These are phyloP conservation scores for Raffaelea ambrosiae DNA, from an alignment of 2,329 filamentous ascomycete genomes.

Conservation along the genomic window DNA sequence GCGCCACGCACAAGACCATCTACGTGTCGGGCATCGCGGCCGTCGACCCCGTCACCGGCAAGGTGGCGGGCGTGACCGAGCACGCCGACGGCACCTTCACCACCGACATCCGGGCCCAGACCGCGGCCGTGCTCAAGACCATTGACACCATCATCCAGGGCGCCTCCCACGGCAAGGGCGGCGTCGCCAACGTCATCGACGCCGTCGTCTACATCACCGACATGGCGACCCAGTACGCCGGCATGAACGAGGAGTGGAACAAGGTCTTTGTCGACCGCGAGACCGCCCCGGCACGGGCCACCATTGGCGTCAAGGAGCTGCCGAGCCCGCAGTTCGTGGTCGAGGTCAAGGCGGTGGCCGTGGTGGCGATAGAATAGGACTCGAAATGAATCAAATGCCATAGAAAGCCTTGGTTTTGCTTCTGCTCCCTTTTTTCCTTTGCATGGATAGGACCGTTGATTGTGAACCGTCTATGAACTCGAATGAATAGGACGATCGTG, in stretches of 20 bases:
- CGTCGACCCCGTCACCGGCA: conserved; percentile 22
- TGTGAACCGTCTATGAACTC: no score
- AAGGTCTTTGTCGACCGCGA: conserved; percentile 28
- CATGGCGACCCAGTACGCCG: conserved; percentile 31
- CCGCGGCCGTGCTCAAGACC: conserved; percentile 26
- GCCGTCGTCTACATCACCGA: conserved; percentile 31
- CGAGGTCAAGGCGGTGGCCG: conserved; percentile 22
- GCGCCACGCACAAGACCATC: conserved; percentile 24
- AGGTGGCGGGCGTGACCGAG: conserved; percentile 24
- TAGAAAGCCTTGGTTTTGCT: no score
- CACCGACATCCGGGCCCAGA: conserved; percentile 27
- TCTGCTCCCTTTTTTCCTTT: no score
- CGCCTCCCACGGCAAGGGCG: conserved; percentile 24
- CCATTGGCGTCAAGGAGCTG: conserved; percentile 21
- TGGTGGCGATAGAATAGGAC: conserved; percentile 8
- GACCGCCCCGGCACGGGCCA: conserved; percentile 26
- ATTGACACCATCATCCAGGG: conserved; percentile 29
- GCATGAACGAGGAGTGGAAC: conserved; percentile 39
- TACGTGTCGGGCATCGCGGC: conserved; percentile 31
- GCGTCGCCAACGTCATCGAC: conserved; percentile 28
- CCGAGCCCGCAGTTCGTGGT: conserved; percentile 23
- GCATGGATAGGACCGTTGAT: no score
- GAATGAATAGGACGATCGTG: no score
- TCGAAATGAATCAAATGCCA: no score
- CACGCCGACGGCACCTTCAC: conserved; percentile 24